These are phyloP conservation scores for Mortierella sp. DNA, from an alignment of 371 early-diverging fungal species.

Conservation along the genomic window DNA sequence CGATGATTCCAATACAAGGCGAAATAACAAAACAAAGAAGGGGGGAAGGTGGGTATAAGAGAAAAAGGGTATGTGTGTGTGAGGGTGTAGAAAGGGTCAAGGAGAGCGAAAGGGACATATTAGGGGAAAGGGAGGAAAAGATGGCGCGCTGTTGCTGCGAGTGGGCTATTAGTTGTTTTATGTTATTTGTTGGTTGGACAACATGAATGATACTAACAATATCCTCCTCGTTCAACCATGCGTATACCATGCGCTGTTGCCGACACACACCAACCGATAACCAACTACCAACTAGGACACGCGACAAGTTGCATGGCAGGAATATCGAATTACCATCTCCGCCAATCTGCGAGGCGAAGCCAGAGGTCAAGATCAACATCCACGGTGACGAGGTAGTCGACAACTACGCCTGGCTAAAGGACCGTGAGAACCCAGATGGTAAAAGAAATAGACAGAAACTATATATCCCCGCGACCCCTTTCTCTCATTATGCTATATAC, in stretches of 20 bases:
- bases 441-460: neutral
- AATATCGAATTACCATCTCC: constrained; percentile 45
- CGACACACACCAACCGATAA: too few species aligned
- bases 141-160: neutral
- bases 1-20: neutral
- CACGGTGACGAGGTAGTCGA: constrained; percentile 67
- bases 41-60: neutral
- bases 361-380: constrained; percentile 43
- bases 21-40: neutral
- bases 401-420: constrained; percentile 67
- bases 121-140: neutral
- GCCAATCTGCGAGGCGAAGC: constrained; percentile 38
- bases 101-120: neutral
- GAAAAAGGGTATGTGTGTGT: neutral
- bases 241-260: too few species aligned
- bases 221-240: neutral
- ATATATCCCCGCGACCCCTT: neutral
- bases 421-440: constrained; percentile 63
- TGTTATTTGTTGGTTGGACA: neutral
- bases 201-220: neutral
- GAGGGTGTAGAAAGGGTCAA: too few species aligned
- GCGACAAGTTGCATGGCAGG: constrained; percentile 49
- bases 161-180: neutral
- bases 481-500: neutral
- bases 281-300: constrained; percentile 25